Evolutionary conservation across 306 rosid genomes (phyloP).

Genomic region (Quercus glauca): DNA sequence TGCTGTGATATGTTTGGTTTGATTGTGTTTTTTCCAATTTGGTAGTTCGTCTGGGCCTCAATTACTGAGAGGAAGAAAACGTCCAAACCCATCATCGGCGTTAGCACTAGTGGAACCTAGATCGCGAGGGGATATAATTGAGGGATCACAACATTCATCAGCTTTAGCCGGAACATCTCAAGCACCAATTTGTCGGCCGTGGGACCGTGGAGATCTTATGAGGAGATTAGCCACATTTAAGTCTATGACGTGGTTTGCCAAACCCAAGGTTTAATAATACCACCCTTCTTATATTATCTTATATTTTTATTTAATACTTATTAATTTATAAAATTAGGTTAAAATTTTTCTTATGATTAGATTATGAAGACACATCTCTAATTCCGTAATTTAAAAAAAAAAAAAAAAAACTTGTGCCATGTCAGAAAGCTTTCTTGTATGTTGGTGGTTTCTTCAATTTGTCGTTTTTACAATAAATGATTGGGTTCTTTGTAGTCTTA

Average conservation of each 20-base stretch:
- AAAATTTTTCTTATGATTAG: neutral
- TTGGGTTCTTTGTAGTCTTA: neutral
- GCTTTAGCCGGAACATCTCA: slow-evolving; percentile 21
- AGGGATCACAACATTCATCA: slow-evolving; percentile 34
- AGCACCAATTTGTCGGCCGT: slow-evolving; percentile 70
- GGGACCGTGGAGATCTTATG: slow-evolving; percentile 88
- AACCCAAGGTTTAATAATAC: slow-evolving; percentile 62
- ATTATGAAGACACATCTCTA: neutral
- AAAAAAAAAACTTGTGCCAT: neutral
- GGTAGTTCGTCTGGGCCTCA: slow-evolving; percentile 49
- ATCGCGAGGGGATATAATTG: slow-evolving; percentile 38
- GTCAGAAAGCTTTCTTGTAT: neutral
- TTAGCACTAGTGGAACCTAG: slow-evolving; percentile 46
- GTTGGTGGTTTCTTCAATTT: neutral
- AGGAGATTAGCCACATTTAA: slow-evolving; percentile 80
- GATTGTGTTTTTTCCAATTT: neutral
- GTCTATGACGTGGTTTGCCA: slow-evolving; percentile 97
- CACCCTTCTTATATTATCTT: neutral
- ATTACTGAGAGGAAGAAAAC: slow-evolving; percentile 52
- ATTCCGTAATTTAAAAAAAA: neutral
- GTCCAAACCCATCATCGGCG: slow-evolving; percentile 48
- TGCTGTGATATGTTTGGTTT: neutral
- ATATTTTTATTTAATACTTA: neutral
- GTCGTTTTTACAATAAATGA: neutral
- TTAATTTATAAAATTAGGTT: neutral